phyloP scores from a whole-genome alignment of 345 rosid genomes.

The Moricandia arvensis region DNA sequence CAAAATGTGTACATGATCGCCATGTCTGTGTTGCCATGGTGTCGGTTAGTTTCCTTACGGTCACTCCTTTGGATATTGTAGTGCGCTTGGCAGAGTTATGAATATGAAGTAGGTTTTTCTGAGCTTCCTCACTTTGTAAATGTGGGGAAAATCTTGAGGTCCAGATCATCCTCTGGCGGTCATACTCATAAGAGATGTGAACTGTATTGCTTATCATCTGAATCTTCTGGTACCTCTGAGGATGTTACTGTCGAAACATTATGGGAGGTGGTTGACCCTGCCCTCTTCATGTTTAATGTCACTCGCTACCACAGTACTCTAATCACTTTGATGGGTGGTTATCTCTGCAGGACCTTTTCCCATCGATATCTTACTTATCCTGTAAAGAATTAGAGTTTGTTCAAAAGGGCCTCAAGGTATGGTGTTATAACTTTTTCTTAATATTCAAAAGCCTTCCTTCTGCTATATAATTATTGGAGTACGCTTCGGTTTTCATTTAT shows the following conservation, averaged over 20 bases:
- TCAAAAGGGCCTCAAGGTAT: conserved; percentile 73
- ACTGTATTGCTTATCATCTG: conserved; percentile 47
- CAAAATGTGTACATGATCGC: not conserved
- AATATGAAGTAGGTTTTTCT: conserved; percentile 39
- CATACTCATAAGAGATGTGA: conserved; percentile 56
- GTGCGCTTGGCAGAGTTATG: conserved; percentile 48
- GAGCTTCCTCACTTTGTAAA: conserved; percentile 35
- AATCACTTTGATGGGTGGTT: conserved; percentile 6
- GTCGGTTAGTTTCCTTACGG: conserved; percentile 8
- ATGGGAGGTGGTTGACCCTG: conserved; percentile 75
- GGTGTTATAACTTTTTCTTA: conserved; percentile 22
- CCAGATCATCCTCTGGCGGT: conserved; percentile 43
- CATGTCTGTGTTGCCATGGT: conserved; percentile 3
- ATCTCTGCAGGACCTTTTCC: conserved; percentile 42
- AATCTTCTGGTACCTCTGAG: conserved; percentile 41
- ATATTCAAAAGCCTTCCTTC: conserved; percentile 2
- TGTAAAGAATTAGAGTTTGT: conserved; percentile 81
- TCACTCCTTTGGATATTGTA: conserved; percentile 26
- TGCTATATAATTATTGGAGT: conserved; percentile 12
- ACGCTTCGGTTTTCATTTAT: conserved; percentile 4
- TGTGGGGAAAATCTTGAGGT: conserved; percentile 44
- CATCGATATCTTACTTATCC: conserved; percentile 74
- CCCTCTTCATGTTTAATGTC: conserved; percentile 9
- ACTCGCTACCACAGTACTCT: not conserved
- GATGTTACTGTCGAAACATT: conserved; percentile 70